These are phyloP conservation scores for Globisporangium nodosum DNA, from an alignment of 352 stramenopile genomes.

Conservation along the genomic window DNA sequence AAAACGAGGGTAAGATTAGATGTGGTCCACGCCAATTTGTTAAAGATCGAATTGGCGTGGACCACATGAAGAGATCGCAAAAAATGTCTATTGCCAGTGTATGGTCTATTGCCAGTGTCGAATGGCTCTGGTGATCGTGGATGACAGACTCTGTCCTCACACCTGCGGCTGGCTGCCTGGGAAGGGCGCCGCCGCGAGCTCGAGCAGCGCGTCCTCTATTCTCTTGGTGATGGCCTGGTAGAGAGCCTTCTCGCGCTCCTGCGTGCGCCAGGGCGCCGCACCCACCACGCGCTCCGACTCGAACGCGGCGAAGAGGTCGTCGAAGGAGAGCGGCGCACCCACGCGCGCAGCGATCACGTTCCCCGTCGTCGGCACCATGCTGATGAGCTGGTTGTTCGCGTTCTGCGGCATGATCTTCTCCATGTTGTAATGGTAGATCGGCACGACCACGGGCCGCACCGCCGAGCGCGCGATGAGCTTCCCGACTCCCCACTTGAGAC, in stretches of 20 bases:
- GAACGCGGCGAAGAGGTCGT: slow-evolving; percentile 74
- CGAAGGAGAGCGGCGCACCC: slow-evolving; percentile 73
- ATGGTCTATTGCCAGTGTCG: too few relatives aligned
- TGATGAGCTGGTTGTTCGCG: slow-evolving; percentile 65
- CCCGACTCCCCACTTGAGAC: slow-evolving; percentile 83
- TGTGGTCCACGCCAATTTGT: too few relatives aligned
- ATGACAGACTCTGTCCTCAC: too few relatives aligned
- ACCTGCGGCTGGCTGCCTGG: not conserved
- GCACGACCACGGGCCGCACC: slow-evolving; percentile 67
- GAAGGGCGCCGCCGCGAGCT: slow-evolving; percentile 38
- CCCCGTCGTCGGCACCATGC: slow-evolving; percentile 44
- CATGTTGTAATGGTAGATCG: slow-evolving; percentile 87
- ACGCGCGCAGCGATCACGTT: slow-evolving; percentile 55
- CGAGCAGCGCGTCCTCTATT: slow-evolving; percentile 74
- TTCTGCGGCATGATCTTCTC: slow-evolving; percentile 84
- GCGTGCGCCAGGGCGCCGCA: slow-evolving; percentile 43
- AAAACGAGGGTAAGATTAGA: too few relatives aligned
- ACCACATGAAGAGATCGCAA: too few relatives aligned
- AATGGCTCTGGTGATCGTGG: too few relatives aligned
- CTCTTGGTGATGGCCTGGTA: slow-evolving; percentile 84
- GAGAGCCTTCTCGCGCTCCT: slow-evolving; percentile 58
- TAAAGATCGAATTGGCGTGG: too few relatives aligned
- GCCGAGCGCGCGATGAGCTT: slow-evolving; percentile 80
- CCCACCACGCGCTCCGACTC: slow-evolving; percentile 37
- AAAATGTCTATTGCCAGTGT: too few relatives aligned